A percentile compares a stretch with the other conserved stretches of the same genome.
These are phyloP conservation scores for Rhizoctonia solani DNA, from an alignment of 1,284 basidiomycete species.

Conservation along the genomic window DNA sequence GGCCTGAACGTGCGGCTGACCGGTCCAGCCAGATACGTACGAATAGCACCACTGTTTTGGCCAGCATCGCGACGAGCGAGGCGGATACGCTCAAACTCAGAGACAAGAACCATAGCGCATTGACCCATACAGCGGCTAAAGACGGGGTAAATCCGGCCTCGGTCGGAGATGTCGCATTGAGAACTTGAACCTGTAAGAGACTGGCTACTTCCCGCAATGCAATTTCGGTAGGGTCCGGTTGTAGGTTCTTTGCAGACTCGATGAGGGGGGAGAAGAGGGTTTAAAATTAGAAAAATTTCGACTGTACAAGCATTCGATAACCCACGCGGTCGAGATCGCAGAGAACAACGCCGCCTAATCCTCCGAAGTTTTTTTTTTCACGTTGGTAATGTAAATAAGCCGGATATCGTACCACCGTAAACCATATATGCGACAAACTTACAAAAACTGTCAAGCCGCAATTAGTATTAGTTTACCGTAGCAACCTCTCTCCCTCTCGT, in stretches of 20 bases:
- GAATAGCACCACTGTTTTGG: slow-evolving; percentile 28
- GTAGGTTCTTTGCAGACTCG: neutral
- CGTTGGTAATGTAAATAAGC: no score
- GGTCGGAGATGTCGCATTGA: neutral
- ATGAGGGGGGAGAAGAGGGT: neutral
- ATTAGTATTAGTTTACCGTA: no score
- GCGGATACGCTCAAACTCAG: slow-evolving; percentile 20
- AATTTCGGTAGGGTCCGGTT: neutral
- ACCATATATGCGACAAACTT: no score
- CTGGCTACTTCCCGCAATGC: neutral
- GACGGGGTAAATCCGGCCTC: neutral
- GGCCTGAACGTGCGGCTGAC: slow-evolving; percentile 16
- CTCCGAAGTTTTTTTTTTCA: slow-evolving; percentile 9
- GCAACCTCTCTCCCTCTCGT: no score
- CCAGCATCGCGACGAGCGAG: slow-evolving; percentile 22
- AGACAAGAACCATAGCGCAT: slow-evolving; percentile 26
- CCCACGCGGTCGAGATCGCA: slow-evolving; percentile 2
- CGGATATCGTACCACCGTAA: no score
- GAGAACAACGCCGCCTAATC: neutral
- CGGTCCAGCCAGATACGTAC: slow-evolving; percentile 20
- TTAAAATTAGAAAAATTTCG: neutral
- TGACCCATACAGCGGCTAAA: slow-evolving; percentile 4
- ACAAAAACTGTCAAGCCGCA: neutral
- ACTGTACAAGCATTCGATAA: neutral
- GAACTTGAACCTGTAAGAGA: neutral